Percentiles rank a stretch among this genome's conserved stretches.
Conservation (phyloP, 1,284 basidiomycete genomes). For the Moesziomyces globuligerus region DNA sequence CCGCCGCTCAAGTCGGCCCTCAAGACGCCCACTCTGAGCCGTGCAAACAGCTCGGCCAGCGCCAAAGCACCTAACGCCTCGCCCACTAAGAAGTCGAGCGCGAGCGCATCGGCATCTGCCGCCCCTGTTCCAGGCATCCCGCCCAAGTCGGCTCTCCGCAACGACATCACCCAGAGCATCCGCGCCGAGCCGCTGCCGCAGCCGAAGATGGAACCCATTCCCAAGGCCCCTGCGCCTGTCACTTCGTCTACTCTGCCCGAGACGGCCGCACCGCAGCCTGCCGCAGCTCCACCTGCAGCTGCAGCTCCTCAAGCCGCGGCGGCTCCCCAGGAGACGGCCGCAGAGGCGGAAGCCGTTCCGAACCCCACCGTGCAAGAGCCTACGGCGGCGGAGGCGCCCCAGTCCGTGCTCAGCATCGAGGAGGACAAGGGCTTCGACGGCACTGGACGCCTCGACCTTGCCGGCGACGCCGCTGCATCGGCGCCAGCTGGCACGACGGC, state of each 20-base stretch:
- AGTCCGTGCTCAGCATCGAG: conserved; percentile 50
- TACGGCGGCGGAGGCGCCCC: conserved; percentile 10
- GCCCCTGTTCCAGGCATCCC: conserved; percentile 7
- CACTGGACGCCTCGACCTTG: conserved; percentile 55
- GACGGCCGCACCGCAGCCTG: conserved; percentile 2
- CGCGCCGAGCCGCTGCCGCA: conserved; percentile 30
- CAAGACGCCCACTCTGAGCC: conserved; percentile 46
- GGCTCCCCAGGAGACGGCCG: not conserved
- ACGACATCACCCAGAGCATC: conserved; percentile 43
- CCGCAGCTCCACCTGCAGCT: not conserved
- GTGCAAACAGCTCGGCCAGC: conserved; percentile 37
- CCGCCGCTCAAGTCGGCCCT: conserved; percentile 60
- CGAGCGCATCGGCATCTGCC: conserved; percentile 1
- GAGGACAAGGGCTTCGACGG: conserved; percentile 61
- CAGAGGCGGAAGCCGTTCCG: not conserved
- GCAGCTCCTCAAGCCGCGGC: conserved; percentile 2
- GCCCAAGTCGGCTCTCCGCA: conserved; percentile 33
- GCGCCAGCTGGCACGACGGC: not conserved
- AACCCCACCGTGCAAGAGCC: not conserved
- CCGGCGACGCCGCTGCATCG: conserved; percentile 7
- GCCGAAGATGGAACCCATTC: conserved; percentile 50
- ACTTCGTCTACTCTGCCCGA: conserved; percentile 37
- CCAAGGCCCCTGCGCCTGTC: conserved; percentile 46
- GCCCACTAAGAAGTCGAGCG: conserved; percentile 32
- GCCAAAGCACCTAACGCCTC: conserved; percentile 19